Evolutionary conservation across 371 early-diverging fungal genomes (phyloP).

Genomic region (Actinomortierella wolfii): DNA sequence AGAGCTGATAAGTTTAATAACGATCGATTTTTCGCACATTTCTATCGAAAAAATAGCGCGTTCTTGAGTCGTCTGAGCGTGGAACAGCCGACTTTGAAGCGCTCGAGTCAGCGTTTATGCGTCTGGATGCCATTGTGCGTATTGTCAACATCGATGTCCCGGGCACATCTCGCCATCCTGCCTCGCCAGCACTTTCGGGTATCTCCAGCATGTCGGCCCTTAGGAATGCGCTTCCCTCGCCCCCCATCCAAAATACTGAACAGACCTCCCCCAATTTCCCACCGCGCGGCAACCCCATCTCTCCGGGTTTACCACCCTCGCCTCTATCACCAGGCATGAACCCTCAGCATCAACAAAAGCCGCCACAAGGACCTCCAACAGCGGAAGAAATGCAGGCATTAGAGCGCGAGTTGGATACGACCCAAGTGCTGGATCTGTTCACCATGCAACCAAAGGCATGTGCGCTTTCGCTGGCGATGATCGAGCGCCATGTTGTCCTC

Average conservation of each 20-base stretch:
- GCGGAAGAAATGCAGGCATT: conserved; percentile 28
- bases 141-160: conserved; percentile 45
- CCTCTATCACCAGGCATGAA: conserved; percentile 32
- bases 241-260: conserved; percentile 28
- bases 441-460: conserved; percentile 47
- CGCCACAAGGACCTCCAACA: conserved; percentile 14
- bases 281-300: conserved; percentile 19
- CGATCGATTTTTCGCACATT: neutral
- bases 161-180: conserved; percentile 45
- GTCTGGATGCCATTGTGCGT: conserved; percentile 40
- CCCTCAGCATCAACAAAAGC: conserved; percentile 29
- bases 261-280: conserved; percentile 39
- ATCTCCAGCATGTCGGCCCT: conserved; percentile 42
- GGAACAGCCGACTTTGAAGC: conserved; percentile 42
- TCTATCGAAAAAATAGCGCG: conserved; percentile 16
- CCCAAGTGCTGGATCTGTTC: conserved; percentile 37
- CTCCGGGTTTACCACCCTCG: conserved; percentile 43
- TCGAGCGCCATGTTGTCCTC: conserved; percentile 30
- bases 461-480: conserved; percentile 30
- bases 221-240: conserved; percentile 33
- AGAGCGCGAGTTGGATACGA: conserved; percentile 29
- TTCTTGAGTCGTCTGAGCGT: conserved; percentile 44
- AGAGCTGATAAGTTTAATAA: no score
- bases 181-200: conserved; percentile 40
- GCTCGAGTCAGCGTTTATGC: conserved; percentile 44